These are phyloP conservation scores for Kluyveromyces starmeri DNA, from an alignment of 805 yeast species.

Conservation along the genomic window DNA sequence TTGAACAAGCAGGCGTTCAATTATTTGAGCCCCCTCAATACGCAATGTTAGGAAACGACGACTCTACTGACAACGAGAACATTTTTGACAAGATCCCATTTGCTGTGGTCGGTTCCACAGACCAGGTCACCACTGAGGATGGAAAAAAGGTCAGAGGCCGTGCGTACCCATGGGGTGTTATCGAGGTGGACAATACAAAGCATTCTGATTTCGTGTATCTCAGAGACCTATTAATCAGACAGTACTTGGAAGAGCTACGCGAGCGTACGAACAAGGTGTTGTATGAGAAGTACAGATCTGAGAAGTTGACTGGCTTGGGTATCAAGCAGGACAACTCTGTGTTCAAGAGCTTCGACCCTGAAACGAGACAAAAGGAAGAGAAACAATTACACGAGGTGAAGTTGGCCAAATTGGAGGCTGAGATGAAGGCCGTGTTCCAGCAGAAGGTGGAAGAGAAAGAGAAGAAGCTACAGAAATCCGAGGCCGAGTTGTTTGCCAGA, in stretches of 20 bases:
- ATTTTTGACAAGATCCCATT: conserved; percentile 73
- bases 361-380: conserved; percentile 87
- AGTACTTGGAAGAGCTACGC: conserved; percentile 86
- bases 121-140: conserved; percentile 54
- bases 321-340: conserved; percentile 87
- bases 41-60: conserved; percentile 81
- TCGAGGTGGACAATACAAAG: conserved; percentile 89
- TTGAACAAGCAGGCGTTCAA: conserved; percentile 62
- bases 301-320: conserved; percentile 72
- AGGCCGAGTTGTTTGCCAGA: conserved; percentile 88
- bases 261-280: conserved; percentile 69
- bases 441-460: conserved; percentile 95
- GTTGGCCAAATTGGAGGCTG: conserved; percentile 86
- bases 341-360: conserved; percentile 93
- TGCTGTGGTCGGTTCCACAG: conserved; percentile 89
- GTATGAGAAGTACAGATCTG: conserved; percentile 85
- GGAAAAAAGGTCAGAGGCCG: conserved; percentile 86
- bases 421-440: conserved; percentile 94
- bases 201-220: conserved; percentile 88
- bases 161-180: conserved; percentile 92
- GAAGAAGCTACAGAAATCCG: conserved; percentile 91
- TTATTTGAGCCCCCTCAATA: conserved; percentile 70
- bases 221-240: conserved; percentile 81
- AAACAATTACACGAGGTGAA: conserved; percentile 88
- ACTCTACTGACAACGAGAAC: conserved; percentile 52